Evolutionary conservation across 192 early-diverging fungal species (phyloP).

Genomic region (Coemansia aciculifera): DNA sequence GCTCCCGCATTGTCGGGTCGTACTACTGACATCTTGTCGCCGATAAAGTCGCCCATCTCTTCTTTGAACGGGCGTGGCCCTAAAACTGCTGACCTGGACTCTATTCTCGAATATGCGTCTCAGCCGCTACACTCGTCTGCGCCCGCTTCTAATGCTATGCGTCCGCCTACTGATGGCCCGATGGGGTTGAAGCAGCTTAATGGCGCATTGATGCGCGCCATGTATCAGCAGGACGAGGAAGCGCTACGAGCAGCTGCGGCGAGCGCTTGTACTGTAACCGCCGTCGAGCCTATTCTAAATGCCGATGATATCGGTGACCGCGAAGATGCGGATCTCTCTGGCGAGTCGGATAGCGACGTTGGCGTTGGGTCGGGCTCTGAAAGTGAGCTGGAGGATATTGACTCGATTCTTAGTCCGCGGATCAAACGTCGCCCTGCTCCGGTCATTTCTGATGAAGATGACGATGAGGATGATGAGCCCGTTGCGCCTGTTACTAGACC

Average conservation of each 20-base stretch:
- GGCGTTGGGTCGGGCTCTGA: conserved; percentile 1
- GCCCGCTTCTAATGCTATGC: neutral
- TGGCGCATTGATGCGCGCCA: conserved; percentile 27
- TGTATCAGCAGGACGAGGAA: conserved; percentile 28
- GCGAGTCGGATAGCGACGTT: conserved; percentile 1
- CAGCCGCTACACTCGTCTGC: conserved; percentile 33
- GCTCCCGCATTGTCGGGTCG: neutral
- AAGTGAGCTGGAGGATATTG: neutral
- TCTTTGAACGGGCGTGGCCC: neutral
- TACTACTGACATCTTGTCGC: neutral
- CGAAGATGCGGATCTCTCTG: neutral
- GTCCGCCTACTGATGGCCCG: conserved; percentile 21
- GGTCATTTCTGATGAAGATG: conserved; percentile 33
- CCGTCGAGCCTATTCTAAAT: neutral
- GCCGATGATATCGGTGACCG: neutral
- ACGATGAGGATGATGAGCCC: neutral
- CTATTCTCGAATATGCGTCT: conserved; percentile 31
- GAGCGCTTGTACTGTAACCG: neutral
- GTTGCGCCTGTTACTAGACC: conserved; percentile 5
- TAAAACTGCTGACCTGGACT: conserved; percentile 12
- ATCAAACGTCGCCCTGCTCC: neutral
- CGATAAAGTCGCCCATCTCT: neutral
- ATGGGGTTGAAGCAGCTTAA: conserved; percentile 34
- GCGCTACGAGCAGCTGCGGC: neutral
- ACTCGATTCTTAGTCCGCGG: neutral